Conservation (phyloP, 106 monocot genomes). For the Phalaenopsis aphrodite region DNA sequence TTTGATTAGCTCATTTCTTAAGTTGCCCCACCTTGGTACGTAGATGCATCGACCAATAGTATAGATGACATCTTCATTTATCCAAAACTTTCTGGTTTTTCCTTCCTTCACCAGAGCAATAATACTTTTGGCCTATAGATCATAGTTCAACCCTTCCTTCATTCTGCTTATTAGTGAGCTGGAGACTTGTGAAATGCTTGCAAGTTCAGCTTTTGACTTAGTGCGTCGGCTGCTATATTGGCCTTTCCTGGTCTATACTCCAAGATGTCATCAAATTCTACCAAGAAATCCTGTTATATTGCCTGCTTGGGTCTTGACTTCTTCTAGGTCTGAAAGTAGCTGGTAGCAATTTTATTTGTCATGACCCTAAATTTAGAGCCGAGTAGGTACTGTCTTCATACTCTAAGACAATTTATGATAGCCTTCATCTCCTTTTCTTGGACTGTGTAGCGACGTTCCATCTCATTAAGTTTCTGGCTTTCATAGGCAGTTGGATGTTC, state of each 20-base stretch:
- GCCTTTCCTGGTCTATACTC: not conserved
- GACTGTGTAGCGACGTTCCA: slow-evolving; percentile 1
- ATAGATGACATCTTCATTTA: no score
- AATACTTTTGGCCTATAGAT: no score
- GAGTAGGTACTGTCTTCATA: not conserved
- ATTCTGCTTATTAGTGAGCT: no score
- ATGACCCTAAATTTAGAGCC: not conserved
- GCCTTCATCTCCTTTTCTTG: slow-evolving; percentile 3
- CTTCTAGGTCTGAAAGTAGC: not conserved
- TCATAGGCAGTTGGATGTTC: not conserved
- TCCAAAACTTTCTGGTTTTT: no score
- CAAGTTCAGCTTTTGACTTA: not conserved
- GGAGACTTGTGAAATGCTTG: not conserved
- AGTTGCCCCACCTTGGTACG: no score
- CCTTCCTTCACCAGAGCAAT: no score
- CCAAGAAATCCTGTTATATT: slow-evolving; percentile 8
- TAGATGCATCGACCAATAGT: no score
- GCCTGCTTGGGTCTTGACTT: slow-evolving; percentile 6
- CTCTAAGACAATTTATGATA: not conserved
- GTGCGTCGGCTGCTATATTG: not conserved
- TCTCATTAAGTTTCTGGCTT: not conserved
- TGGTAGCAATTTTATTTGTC: not conserved
- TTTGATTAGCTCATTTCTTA: no score
- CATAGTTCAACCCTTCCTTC: no score
- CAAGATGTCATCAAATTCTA: not conserved